Evolutionary conservation across 73 alveolate species (phyloP).

Genomic region (Paramecium bursaria): DNA sequence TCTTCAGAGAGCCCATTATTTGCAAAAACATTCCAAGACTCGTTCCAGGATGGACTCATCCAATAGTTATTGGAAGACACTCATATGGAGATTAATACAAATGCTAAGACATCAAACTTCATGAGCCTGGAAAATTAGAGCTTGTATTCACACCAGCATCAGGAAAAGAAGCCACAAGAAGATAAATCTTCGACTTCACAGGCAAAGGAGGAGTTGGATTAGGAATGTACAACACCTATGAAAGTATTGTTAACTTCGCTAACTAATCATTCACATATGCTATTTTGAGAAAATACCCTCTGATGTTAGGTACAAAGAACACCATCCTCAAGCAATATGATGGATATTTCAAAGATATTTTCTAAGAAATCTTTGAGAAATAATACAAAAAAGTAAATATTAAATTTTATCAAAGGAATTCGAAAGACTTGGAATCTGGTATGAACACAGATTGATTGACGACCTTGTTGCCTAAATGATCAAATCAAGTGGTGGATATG

Average conservation of each 20-base stretch:
- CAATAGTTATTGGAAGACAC: slow-evolving; percentile 93
- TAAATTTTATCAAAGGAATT: slow-evolving; percentile 54
- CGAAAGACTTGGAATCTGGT: slow-evolving; percentile 81
- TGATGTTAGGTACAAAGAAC: slow-evolving; percentile 87
- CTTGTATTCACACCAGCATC: slow-evolving; percentile 79
- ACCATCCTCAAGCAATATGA: slow-evolving; percentile 91
- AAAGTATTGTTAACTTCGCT: slow-evolving; percentile 87
- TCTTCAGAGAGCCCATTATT: slow-evolving; percentile 92
- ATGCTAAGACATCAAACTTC: slow-evolving; percentile 82
- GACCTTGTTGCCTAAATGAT: slow-evolving; percentile 82
- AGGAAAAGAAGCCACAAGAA: slow-evolving; percentile 69
- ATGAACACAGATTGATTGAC: slow-evolving; percentile 89
- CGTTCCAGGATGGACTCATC: slow-evolving; percentile 94
- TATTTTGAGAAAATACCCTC: slow-evolving; percentile 80
- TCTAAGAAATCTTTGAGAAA: slow-evolving; percentile 80
- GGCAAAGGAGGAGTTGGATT: slow-evolving; percentile 84
- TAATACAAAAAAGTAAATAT: slow-evolving; percentile 48
- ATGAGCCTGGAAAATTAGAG: slow-evolving; percentile 81
- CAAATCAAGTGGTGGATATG: slow-evolving; percentile 85
- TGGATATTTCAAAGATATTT: slow-evolving; percentile 90
- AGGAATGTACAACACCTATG: slow-evolving; percentile 93
- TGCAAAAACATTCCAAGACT: slow-evolving; percentile 86
- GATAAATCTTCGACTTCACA: slow-evolving; percentile 80
- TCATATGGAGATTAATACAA: slow-evolving; percentile 91
- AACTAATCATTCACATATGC: slow-evolving; percentile 84